These are phyloP conservation scores for Stagonosporopsis chrysanthemi DNA, from an alignment of 2,329 filamentous ascomycete genomes.

Conservation along the genomic window DNA sequence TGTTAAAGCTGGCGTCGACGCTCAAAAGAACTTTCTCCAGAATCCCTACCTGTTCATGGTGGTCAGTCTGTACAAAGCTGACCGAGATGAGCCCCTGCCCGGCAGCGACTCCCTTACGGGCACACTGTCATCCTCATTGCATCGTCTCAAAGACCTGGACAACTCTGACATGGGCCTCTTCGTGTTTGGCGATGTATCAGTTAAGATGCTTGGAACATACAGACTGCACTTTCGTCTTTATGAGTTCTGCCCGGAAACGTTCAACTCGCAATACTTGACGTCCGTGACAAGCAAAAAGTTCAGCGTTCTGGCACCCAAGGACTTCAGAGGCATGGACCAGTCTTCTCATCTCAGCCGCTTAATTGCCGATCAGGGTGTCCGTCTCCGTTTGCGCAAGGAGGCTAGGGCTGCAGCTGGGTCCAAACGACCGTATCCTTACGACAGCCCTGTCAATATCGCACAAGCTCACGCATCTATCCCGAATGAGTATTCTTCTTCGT, in stretches of 20 bases:
- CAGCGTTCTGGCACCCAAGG: conserved; percentile 67
- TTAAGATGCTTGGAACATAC: conserved; percentile 75
- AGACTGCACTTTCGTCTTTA: conserved; percentile 80
- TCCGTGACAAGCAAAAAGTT: conserved; percentile 71
- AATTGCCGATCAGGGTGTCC: conserved; percentile 87
- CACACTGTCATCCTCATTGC: conserved; percentile 79
- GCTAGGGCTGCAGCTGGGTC: conserved; percentile 59
- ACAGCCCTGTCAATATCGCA: conserved; percentile 13
- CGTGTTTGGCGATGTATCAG: conserved; percentile 87
- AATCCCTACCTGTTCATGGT: conserved; percentile 71
- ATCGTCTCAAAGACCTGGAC: conserved; percentile 79
- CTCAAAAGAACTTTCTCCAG: conserved; percentile 69
- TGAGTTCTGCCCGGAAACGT: conserved; percentile 55
- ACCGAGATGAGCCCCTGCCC: conserved; percentile 55
- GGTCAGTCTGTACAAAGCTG: conserved; percentile 60
- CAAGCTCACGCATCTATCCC: conserved; percentile 12
- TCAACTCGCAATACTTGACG: conserved; percentile 52
- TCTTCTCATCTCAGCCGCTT: conserved; percentile 82
- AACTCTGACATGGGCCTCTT: conserved; percentile 85
- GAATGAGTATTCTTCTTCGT: conserved; percentile 15
- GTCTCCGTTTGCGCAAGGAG: conserved; percentile 83
- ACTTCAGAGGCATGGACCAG: conserved; percentile 80
- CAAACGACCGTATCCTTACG: conserved; percentile 34
- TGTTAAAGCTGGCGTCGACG: conserved; percentile 59
- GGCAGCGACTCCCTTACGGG: conserved; percentile 68